Conservation (phyloP, 148 eudicot genomes). For the Persicaria tinctoria region DNA sequence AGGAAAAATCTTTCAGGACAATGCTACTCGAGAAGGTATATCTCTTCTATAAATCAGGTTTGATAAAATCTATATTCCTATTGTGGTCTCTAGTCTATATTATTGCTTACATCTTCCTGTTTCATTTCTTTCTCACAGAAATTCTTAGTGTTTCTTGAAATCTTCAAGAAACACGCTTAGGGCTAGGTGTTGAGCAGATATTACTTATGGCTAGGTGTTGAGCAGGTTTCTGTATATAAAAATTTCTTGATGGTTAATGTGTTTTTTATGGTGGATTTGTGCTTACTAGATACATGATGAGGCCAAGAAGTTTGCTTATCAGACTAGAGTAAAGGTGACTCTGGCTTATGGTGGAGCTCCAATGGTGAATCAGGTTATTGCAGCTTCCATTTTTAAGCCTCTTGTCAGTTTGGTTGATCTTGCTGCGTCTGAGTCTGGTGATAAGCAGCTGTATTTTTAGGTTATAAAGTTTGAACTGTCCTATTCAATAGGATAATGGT, state of each 20-base stretch:
- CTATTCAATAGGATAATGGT: background rate
- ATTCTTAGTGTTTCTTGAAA: no score
- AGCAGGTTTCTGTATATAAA: no score
- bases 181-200: no score
- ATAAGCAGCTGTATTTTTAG: background rate
- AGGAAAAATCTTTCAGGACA: no score
- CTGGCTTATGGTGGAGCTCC: conserved; percentile 93
- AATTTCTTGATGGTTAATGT: background rate
- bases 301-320: conserved; percentile 65
- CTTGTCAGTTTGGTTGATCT: background rate
- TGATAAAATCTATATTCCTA: no score
- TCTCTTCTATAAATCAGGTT: no score
- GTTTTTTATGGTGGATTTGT: conserved; percentile 9
- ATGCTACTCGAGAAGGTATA: no score
- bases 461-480: background rate
- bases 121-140: no score
- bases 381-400: background rate
- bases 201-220: no score
- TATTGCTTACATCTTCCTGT: no score
- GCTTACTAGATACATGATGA: conserved; percentile 59
- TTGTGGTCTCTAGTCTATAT: no score
- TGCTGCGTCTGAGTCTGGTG: background rate
- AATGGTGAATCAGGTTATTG: conserved; percentile 46
- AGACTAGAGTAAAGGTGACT: conserved; percentile 70
- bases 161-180: no score